Evolutionary conservation across 2,329 filamentous ascomycete species (phyloP).

Genomic region (Fusarium domesticum): DNA sequence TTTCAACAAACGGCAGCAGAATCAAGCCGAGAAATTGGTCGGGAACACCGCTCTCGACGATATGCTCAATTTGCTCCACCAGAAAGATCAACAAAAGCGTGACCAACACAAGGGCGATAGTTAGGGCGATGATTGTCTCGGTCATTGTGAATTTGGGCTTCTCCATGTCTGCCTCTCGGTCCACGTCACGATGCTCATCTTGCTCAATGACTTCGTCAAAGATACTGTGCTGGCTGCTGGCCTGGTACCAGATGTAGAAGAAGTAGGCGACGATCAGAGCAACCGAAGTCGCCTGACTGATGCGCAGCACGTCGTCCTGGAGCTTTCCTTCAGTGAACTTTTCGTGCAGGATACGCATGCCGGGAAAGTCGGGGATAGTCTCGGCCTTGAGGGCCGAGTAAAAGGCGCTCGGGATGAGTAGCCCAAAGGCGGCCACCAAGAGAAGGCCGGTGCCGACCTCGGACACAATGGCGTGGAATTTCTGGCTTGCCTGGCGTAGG

Average conservation of each 20-base stretch:
- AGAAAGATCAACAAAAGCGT: slow-evolving; percentile 64
- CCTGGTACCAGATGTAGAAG: slow-evolving; percentile 58
- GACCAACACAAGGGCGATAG: slow-evolving; percentile 56
- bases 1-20: slow-evolving; percentile 65
- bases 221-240: slow-evolving; percentile 62
- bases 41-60: slow-evolving; percentile 33
- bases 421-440: slow-evolving; percentile 52
- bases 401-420: slow-evolving; percentile 36
- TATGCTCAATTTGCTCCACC: slow-evolving; percentile 61
- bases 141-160: slow-evolving; percentile 65
- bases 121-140: slow-evolving; percentile 59
- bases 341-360: slow-evolving; percentile 24
- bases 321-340: slow-evolving; percentile 38
- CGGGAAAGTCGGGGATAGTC: slow-evolving; percentile 19
- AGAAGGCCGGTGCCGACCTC: slow-evolving; percentile 65
- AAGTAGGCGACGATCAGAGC: slow-evolving; percentile 59
- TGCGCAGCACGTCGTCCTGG: slow-evolving; percentile 48
- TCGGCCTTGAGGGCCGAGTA: slow-evolving; percentile 36
- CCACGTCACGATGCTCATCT: slow-evolving; percentile 53
- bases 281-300: slow-evolving; percentile 61
- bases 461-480: slow-evolving; percentile 63
- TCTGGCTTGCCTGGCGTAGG: slow-evolving; percentile 54
- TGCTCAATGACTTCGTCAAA: slow-evolving; percentile 55
- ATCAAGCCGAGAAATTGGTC: slow-evolving; percentile 52
- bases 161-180: slow-evolving; percentile 53